These are phyloP conservation scores for Yueomyces sp. DNA, from an alignment of 805 yeast genomes.

Conservation along the genomic window DNA sequence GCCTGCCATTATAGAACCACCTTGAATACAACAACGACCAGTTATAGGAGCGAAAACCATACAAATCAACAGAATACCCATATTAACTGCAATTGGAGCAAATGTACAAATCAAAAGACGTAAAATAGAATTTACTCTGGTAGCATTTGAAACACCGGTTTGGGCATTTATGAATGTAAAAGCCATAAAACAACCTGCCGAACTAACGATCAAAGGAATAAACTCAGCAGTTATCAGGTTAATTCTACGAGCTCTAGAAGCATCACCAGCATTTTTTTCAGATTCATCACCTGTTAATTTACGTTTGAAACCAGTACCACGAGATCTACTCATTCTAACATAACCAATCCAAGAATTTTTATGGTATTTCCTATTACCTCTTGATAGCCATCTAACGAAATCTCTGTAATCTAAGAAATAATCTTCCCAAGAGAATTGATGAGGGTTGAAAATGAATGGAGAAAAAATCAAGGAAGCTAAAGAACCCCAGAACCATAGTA, in stretches of 20 bases:
- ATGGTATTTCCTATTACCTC: constrained; percentile 84
- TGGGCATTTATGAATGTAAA: constrained; percentile 75
- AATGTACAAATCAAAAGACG: constrained; percentile 70
- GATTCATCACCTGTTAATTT: constrained; percentile 64
- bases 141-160: constrained; percentile 54
- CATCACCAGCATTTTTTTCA: constrained; percentile 74
- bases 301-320: constrained; percentile 73
- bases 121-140: constrained; percentile 50
- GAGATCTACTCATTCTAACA: constrained; percentile 68
- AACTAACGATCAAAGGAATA: constrained; percentile 55
- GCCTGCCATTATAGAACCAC: constrained; percentile 91
- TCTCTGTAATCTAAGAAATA: constrained; percentile 94
- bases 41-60: constrained; percentile 78
- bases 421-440: constrained; percentile 93
- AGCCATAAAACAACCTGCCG: constrained; percentile 71
- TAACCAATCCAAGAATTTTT: constrained; percentile 84
- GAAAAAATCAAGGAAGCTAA: constrained; percentile 77
- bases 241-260: constrained; percentile 69
- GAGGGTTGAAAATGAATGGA: constrained; percentile 94
- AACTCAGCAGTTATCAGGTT: constrained; percentile 61
- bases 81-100: constrained; percentile 83
- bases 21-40: constrained; percentile 90
- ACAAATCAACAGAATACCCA: constrained; percentile 71
- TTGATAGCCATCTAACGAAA: constrained; percentile 79
- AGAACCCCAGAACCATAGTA: constrained; percentile 96